Conservation (phyloP, 495 filamentous ascomycete genomes). For the Neurospora sp. region DNA sequence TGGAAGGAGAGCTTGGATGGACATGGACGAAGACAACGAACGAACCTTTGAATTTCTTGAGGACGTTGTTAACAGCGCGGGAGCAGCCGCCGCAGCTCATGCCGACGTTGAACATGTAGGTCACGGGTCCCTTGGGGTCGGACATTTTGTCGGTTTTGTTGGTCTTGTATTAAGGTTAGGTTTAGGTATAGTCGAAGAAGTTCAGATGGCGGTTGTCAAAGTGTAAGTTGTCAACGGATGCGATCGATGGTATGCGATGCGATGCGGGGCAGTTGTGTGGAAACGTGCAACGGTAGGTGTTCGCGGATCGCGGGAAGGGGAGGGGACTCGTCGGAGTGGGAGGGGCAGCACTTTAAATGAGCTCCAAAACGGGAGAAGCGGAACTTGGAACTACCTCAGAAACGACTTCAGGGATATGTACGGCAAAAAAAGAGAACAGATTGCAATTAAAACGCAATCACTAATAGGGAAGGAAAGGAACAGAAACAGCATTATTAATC, state of each 20-base stretch:
- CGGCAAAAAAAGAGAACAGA: not conserved
- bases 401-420: not conserved
- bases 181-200: not conserved
- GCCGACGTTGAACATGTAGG: conserved; percentile 58
- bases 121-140: conserved; percentile 23
- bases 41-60: conserved; percentile 90
- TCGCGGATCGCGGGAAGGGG: not conserved
- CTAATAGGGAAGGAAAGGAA: not conserved
- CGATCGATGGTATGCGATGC: not conserved
- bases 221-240: not conserved
- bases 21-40: conserved; percentile 27
- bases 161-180: not conserved
- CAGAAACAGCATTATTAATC: conserved; percentile 2
- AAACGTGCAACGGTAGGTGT: not conserved
- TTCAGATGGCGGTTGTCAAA: not conserved
- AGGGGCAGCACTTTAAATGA: not conserved
- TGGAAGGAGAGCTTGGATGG: not conserved
- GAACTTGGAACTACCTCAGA: not conserved
- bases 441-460: not conserved
- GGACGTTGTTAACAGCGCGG: conserved; percentile 67
- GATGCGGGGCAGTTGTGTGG: not conserved
- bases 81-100: conserved; percentile 61
- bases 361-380: not conserved
- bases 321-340: not conserved
- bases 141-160: conserved; percentile 13